phyloP scores from a whole-genome alignment of 306 rosid genomes.

The Neltuma alba region DNA sequence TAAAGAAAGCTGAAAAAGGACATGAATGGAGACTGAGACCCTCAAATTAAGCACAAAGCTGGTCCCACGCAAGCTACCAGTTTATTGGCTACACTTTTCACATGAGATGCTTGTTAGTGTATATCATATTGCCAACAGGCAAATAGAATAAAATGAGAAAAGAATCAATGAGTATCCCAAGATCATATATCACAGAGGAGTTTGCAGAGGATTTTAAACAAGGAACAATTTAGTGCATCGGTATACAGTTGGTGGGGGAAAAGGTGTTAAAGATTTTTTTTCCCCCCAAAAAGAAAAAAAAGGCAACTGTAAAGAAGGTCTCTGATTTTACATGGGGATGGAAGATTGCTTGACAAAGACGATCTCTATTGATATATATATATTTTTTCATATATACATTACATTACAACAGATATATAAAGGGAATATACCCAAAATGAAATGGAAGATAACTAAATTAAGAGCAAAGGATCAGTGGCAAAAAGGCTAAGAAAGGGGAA shows the following conservation, averaged over 20 bases:
- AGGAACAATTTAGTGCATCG: conserved; percentile 14
- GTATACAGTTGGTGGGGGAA: background rate
- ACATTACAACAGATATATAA: conserved; percentile 59
- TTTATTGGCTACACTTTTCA: background rate
- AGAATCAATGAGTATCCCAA: background rate
- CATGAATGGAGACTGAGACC: no score
- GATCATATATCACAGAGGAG: background rate
- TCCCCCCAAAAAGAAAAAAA: background rate
- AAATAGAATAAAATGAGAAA: background rate
- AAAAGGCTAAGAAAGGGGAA: background rate
- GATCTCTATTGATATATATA: conserved; percentile 44
- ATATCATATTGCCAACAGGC: background rate
- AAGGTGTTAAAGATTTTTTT: background rate
- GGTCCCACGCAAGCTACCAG: background rate
- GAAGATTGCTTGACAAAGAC: conserved; percentile 44
- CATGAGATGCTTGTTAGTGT: background rate
- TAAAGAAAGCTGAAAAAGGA: background rate
- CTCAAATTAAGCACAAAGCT: background rate
- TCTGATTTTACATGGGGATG: background rate
- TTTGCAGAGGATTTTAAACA: background rate
- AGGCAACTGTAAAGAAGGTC: background rate
- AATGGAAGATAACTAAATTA: conserved; percentile 47
- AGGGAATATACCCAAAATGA: conserved; percentile 61
- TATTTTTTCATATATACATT: conserved; percentile 65
- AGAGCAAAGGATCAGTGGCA: conserved; percentile 21